These are phyloP conservation scores for Chalaropsis thielavioides DNA, from an alignment of 2,329 filamentous ascomycete genomes.

Conservation along the genomic window DNA sequence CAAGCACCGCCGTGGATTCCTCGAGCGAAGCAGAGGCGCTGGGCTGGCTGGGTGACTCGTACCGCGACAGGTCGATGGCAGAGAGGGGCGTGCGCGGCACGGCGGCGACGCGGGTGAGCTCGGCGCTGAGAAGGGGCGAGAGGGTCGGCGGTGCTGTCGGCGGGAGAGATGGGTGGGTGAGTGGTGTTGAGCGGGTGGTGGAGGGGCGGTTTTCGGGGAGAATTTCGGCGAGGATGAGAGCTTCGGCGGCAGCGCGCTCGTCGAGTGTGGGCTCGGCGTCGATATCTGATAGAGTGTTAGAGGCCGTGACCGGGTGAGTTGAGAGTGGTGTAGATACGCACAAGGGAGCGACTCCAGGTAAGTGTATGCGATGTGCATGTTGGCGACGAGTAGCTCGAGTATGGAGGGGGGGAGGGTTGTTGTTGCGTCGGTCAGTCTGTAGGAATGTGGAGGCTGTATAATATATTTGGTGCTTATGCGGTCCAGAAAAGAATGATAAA, in stretches of 20 bases:
- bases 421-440: neutral
- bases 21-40: constrained; percentile 20
- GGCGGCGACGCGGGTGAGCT: constrained; percentile 53
- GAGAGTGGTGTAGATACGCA: constrained; percentile 29
- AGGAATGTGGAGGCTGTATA: neutral
- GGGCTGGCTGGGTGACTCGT: constrained; percentile 56
- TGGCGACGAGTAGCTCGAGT: constrained; percentile 8
- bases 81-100: constrained; percentile 37
- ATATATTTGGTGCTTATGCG: neutral
- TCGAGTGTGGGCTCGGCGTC: constrained; percentile 53
- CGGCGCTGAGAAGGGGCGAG: constrained; percentile 49
- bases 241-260: constrained; percentile 50
- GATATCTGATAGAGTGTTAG: constrained; percentile 47
- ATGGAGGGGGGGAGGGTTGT: neutral
- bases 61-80: constrained; percentile 63
- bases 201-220: constrained; percentile 29
- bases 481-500: neutral
- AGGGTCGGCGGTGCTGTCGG: constrained; percentile 42
- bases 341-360: constrained; percentile 70
- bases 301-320: constrained; percentile 4
- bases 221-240: constrained; percentile 56
- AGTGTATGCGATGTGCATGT: constrained; percentile 24
- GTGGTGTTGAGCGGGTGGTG: constrained; percentile 25
- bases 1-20: constrained; percentile 45
- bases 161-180: constrained; percentile 42